Evolutionary conservation across 768 basidiomycete genomes (phyloP).

Genomic region (Candolleomyces efflorescens): DNA sequence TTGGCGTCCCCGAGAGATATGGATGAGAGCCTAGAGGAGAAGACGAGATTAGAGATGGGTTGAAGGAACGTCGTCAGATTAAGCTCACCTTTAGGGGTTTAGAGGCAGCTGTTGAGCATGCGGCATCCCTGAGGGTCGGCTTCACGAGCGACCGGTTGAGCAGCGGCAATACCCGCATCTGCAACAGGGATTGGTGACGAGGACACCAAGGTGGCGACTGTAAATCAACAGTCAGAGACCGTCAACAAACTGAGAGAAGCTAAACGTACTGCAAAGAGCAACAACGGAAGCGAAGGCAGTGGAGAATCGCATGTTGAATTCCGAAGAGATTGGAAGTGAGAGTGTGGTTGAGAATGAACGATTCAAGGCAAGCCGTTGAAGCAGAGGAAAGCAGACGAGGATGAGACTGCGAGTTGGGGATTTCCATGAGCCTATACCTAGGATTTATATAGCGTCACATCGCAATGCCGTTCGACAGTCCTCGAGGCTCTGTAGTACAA

Average conservation of each 20-base stretch:
- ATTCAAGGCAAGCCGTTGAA: neutral
- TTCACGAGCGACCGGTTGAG: neutral
- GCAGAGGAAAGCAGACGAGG: neutral
- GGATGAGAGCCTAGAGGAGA: neutral
- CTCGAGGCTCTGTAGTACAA: neutral
- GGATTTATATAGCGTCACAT: neutral
- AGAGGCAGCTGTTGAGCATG: neutral
- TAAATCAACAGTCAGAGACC: neutral
- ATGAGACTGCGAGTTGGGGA: neutral
- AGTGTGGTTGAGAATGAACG: neutral
- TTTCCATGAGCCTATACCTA: neutral
- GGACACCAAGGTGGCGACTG: constrained; percentile 1
- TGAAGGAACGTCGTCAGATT: neutral
- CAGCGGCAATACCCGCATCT: neutral
- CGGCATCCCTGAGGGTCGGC: neutral
- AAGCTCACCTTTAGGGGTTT: neutral
- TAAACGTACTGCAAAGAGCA: constrained; percentile 1
- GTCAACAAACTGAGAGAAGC: neutral
- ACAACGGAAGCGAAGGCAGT: constrained; percentile 1
- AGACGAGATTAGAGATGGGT: neutral
- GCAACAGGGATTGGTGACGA: neutral
- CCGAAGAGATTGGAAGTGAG: neutral
- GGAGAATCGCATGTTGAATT: constrained; percentile 2
- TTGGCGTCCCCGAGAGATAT: no score
- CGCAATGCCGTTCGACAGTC: neutral